Conservation (phyloP, 768 basidiomycete genomes). For the Guyanaporus albipodus region DNA sequence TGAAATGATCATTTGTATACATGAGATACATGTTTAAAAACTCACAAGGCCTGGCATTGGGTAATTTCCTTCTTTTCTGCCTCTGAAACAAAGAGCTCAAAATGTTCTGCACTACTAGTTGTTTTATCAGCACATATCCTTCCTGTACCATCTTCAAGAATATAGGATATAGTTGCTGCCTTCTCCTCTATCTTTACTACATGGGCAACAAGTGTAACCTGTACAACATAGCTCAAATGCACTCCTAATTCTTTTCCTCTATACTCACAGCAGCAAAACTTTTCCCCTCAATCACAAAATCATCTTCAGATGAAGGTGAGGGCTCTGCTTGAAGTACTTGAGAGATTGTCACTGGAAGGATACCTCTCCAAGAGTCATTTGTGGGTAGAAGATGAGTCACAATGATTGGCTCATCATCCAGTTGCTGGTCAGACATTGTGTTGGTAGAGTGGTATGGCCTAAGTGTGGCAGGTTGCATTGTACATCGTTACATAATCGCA, state of each 20-base stretch:
- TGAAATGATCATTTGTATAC: background rate
- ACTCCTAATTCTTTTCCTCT: slow-evolving; percentile 15
- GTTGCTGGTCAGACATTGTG: slow-evolving; percentile 10
- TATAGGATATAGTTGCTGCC: slow-evolving; percentile 5
- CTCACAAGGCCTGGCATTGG: slow-evolving; percentile 11
- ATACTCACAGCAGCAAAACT: slow-evolving; percentile 26
- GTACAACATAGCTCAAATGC: slow-evolving; percentile 11
- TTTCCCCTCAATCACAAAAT: slow-evolving; percentile 44
- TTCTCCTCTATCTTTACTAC: slow-evolving; percentile 21
- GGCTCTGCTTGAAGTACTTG: slow-evolving; percentile 47
- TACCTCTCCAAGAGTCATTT: background rate
- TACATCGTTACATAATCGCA: background rate
- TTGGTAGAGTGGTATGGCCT: background rate
- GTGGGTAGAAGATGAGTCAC: slow-evolving; percentile 3
- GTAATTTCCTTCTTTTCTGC: slow-evolving; percentile 12
- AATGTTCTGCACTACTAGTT: background rate
- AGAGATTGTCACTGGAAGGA: slow-evolving; percentile 51
- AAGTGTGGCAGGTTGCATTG: background rate
- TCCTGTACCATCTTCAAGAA: slow-evolving; percentile 40
- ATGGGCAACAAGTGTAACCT: slow-evolving; percentile 52
- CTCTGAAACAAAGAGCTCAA: too few species aligned
- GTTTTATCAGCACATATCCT: slow-evolving; percentile 12
- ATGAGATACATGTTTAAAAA: background rate
- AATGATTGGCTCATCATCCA: slow-evolving; percentile 1
- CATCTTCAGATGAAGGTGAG: slow-evolving; percentile 38